Evolutionary conservation across 441 rosid genomes (phyloP).

Genomic region (Adansonia madagascariensis): DNA sequence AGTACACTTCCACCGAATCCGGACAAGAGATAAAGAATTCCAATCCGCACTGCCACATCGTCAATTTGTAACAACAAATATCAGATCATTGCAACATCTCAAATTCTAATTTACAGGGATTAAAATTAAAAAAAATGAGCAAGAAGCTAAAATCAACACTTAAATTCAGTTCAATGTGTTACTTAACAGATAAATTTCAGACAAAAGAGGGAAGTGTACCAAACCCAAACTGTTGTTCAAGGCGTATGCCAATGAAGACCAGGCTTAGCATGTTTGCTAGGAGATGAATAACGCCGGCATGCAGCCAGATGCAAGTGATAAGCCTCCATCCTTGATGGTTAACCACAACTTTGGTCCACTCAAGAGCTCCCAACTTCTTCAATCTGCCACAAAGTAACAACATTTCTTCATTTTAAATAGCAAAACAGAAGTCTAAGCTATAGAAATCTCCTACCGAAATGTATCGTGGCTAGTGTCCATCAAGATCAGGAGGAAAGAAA

Average conservation of each 20-base stretch:
- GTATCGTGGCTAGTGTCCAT: background rate
- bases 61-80: background rate
- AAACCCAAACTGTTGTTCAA: conserved; percentile 1
- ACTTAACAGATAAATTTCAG: too few relatives aligned
- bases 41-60: background rate
- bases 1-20: background rate
- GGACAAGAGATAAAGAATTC: background rate
- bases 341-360: background rate
- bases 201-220: background rate
- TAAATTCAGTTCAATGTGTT: background rate
- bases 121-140: background rate
- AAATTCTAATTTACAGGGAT: background rate
- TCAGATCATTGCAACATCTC: background rate
- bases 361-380: background rate
- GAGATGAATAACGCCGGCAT: background rate
- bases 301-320: background rate
- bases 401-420: background rate
- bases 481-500: background rate
- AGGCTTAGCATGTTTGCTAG: background rate
- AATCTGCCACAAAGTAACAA: background rate
- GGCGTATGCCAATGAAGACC: conserved; percentile 8
- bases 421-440: too few relatives aligned
- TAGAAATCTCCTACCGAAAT: background rate
- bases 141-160: background rate
- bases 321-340: background rate